Evolutionary conservation across 768 basidiomycete genomes (phyloP).

Genomic region (Leucocoprinus sp.): DNA sequence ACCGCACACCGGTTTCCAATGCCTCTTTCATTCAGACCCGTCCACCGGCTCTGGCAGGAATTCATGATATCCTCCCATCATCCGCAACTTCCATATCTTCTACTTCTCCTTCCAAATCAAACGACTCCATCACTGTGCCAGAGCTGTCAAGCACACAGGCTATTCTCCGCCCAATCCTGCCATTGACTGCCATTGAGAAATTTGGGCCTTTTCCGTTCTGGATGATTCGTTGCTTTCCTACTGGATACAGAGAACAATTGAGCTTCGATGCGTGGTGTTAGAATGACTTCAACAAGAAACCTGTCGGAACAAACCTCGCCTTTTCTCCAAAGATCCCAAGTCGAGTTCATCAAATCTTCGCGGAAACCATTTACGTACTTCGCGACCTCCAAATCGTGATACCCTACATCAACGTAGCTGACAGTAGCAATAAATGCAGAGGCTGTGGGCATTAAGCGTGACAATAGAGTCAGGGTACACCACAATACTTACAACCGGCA

Average conservation of each 20-base stretch:
- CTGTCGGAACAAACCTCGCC: slow-evolving; percentile 48
- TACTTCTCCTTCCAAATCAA: slow-evolving; percentile 71
- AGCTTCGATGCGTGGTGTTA: slow-evolving; percentile 37
- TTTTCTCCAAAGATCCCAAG: slow-evolving; percentile 46
- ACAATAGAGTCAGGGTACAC: slow-evolving; percentile 26
- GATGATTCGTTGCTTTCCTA: slow-evolving; percentile 51
- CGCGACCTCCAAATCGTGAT: slow-evolving; percentile 41
- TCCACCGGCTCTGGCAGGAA: slow-evolving; percentile 13
- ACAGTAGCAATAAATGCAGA: slow-evolving; percentile 54
- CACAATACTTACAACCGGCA: slow-evolving; percentile 38
- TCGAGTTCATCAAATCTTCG: slow-evolving; percentile 58
- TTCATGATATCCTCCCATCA: slow-evolving; percentile 22
- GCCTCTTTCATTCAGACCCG: slow-evolving; percentile 21
- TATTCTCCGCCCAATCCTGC: slow-evolving; percentile 63
- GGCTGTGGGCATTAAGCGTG: slow-evolving; percentile 28
- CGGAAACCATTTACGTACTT: slow-evolving; percentile 47
- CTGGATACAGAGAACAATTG: slow-evolving; percentile 36
- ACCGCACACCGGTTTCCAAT: slow-evolving; percentile 19
- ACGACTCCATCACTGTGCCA: slow-evolving; percentile 58
- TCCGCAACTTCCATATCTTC: slow-evolving; percentile 40
- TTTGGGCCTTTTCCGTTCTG: slow-evolving; percentile 41
- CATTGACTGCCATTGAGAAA: slow-evolving; percentile 65
- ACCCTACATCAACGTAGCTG: slow-evolving; percentile 53
- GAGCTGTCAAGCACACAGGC: slow-evolving; percentile 63
- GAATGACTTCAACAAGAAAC: slow-evolving; percentile 17